phyloP scores from a whole-genome alignment of 805 yeast species.

The Metschnikowia aberdeeniae region DNA sequence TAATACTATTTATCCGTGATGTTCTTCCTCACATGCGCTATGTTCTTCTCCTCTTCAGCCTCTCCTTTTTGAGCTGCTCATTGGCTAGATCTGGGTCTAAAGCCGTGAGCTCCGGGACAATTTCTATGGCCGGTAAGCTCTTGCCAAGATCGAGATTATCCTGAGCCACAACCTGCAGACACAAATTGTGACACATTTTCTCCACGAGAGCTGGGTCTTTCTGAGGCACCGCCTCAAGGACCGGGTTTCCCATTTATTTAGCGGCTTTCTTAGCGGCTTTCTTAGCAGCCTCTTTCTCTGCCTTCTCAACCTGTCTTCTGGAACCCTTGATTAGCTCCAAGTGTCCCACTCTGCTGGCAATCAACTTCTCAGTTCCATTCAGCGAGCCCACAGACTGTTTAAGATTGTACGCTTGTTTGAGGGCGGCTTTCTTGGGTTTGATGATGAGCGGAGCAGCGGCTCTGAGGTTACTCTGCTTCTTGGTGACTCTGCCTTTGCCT shows the following conservation, averaged over 20 bases:
- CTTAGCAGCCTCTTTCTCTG: constrained; percentile 37
- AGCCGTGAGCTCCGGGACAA: constrained; percentile 24
- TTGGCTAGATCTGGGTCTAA: constrained; percentile 25
- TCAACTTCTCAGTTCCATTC: constrained; percentile 68
- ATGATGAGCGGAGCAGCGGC: constrained; percentile 69
- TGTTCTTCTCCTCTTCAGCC: constrained; percentile 13
- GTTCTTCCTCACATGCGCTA: neutral
- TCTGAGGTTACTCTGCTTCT: constrained; percentile 59
- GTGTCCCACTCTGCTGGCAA: constrained; percentile 91
- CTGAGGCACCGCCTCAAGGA: constrained; percentile 10
- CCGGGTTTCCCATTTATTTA: constrained; percentile 5
- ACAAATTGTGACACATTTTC: neutral
- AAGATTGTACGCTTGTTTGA: constrained; percentile 45
- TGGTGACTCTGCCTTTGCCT: constrained; percentile 51
- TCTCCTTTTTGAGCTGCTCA: constrained; percentile 10
- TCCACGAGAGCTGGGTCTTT: constrained; percentile 3
- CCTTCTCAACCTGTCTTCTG: constrained; percentile 74
- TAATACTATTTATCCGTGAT: no score
- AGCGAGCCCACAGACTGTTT: constrained; percentile 40
- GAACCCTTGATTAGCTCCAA: constrained; percentile 88
- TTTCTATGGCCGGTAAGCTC: constrained; percentile 3
- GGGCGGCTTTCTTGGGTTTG: constrained; percentile 61
- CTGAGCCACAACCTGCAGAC: neutral
- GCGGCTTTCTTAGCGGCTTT: constrained; percentile 17
- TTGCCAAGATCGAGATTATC: neutral